Base-by-base conservation (phyloP, 108 stramenopile species). In the Cyclostephanos invisitatus region DNA sequence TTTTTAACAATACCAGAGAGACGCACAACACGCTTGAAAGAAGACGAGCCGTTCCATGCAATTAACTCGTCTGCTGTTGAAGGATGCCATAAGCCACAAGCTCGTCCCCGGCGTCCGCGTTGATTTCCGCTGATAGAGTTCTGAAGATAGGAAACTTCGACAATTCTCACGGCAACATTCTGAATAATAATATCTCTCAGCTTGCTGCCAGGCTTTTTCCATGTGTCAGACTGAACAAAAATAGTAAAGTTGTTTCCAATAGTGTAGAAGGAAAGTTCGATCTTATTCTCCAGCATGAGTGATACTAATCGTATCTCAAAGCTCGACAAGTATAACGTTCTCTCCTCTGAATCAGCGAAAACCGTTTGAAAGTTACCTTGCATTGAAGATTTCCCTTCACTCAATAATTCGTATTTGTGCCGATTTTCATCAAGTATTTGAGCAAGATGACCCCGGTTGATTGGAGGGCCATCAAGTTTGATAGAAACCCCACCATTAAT, bases 221-320 rank as follows among this genome's bases (percentile, higher is more conserved):
- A 80, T 12, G 63, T 35, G 6, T 63, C 67, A 24, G 37, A 28
- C 21, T 67, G 68, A 1, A 81, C 70, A 50, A 81, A 14, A 17
- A 81, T 35, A 11, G 76, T 60, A 4, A 76, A 9, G 44, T 15
- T 11, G 7, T 14, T 36, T 1, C 56, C 53, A 29, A 53, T 38
- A 21, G n/a, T 28, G 35, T 80, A 89, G 36, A 50, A 82, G 20
- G 69, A 69, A 44, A 86, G 49, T 38, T 72, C 78, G 24, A 84
- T 62, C 9, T 81, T 61, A 44, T 82, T 85, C 55, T 88, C 89
- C 44, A 81, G 55, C 27, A 72, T 62, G 67, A 83, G 89, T 14
- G 90, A 91, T 11, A 87, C 47, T 9, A 91, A 71, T 25, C 89
- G 78, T 14, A 74, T 49, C 48, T 85, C 75, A 66, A 90, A 77